phyloP scores from a whole-genome alignment of 75 land plant genomes.

The Pseudotsuga menziesii region DNA sequence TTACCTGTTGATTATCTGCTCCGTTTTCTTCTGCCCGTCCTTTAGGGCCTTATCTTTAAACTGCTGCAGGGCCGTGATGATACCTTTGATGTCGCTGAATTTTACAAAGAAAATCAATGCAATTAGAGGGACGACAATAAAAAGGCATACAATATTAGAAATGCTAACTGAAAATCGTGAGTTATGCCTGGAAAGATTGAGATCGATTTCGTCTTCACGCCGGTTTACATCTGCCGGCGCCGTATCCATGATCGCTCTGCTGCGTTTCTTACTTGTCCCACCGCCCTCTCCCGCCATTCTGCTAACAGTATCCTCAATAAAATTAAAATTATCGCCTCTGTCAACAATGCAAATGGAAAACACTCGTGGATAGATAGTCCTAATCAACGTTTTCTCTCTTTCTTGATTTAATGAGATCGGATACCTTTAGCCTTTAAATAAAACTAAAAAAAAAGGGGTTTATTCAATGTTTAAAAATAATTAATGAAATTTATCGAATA shows the following conservation, averaged over 20 bases:
- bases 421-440: no score
- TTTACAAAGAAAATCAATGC: not conserved
- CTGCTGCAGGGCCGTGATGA: constrained; percentile 61
- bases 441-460: no score
- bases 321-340: no score
- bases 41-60: constrained; percentile 65
- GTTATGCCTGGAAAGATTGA: constrained; percentile 31
- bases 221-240: constrained; percentile 12
- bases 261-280: constrained; percentile 22
- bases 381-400: no score
- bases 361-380: no score
- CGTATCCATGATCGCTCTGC: constrained; percentile 1
- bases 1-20: constrained; percentile 65
- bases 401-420: no score
- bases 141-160: not conserved
- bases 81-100: constrained; percentile 71
- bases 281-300: constrained; percentile 3
- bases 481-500: no score
- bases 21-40: constrained; percentile 74
- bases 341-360: no score
- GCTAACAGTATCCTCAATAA: not conserved
- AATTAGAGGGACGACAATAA: not conserved
- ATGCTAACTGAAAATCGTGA: not conserved
- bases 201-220: constrained; percentile 25
- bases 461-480: no score